phyloP scores from a whole-genome alignment of 345 rosid genomes.

The Luvunga scandens region DNA sequence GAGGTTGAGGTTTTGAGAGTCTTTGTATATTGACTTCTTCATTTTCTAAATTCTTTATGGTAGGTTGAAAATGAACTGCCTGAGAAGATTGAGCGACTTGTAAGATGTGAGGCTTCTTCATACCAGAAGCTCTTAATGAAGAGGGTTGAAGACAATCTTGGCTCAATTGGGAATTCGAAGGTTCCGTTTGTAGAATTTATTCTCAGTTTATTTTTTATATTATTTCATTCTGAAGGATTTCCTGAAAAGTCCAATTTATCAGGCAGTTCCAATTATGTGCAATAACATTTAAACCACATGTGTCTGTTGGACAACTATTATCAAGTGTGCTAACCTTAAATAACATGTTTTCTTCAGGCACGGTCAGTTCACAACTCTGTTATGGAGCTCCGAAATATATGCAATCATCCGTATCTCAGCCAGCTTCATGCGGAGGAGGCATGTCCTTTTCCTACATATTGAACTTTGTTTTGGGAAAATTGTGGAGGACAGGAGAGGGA shows the following conservation, averaged over 20 bases:
- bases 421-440: conserved; percentile 95
- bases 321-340: conserved; percentile 4
- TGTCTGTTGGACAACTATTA: not conserved
- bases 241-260: not conserved
- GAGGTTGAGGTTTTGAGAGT: not conserved
- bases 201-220: not conserved
- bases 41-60: conserved; percentile 18
- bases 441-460: conserved; percentile 21
- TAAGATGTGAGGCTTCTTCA: conserved; percentile 92
- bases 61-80: conserved; percentile 92
- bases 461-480: conserved; percentile 6
- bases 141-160: conserved; percentile 93
- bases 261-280: not conserved
- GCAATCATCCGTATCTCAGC: conserved; percentile 96
- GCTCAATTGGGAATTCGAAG: conserved; percentile 80
- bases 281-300: not conserved
- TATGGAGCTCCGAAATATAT: conserved; percentile 94
- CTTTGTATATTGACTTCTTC: conserved; percentile 3
- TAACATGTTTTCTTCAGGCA: conserved; percentile 38
- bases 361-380: conserved; percentile 92
- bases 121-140: conserved; percentile 91
- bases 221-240: not conserved
- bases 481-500: not conserved
- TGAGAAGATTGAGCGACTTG: conserved; percentile 87
- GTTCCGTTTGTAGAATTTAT: conserved; percentile 27